These are phyloP conservation scores for Elsinoe arachidis DNA, from an alignment of 2,329 filamentous ascomycete genomes.

Conservation along the genomic window DNA sequence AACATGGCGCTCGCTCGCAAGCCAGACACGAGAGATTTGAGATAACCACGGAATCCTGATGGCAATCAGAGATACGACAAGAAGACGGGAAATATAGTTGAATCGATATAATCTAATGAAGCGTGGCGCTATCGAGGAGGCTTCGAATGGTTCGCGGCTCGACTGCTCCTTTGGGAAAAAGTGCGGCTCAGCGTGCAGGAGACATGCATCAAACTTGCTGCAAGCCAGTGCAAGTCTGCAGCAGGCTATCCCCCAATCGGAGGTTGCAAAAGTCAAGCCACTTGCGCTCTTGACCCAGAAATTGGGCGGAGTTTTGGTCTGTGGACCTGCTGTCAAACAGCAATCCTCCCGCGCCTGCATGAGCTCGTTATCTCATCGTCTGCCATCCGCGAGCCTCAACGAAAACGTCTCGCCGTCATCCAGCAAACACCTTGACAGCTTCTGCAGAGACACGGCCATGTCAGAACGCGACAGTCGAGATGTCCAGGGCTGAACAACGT, in stretches of 20 bases:
- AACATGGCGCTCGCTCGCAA: background rate
- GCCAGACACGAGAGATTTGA: background rate
- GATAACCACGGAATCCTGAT: background rate
- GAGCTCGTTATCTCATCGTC: background rate
- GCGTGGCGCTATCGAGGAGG: constrained; percentile 2
- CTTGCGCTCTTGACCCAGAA: background rate
- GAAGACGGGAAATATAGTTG: background rate
- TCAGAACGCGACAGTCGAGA: background rate
- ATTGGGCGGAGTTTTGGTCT: background rate
- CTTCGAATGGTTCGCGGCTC: background rate
- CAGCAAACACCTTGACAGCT: background rate
- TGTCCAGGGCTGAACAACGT: background rate
- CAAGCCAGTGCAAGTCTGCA: too few species aligned
- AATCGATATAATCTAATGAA: background rate
- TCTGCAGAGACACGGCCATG: background rate
- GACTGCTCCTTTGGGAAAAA: background rate
- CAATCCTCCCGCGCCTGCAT: constrained; percentile 3
- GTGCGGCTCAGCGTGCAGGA: constrained; percentile 1
- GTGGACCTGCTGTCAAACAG: background rate
- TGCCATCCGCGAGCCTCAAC: constrained; percentile 1
- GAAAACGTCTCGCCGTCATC: background rate
- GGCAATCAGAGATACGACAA: background rate
- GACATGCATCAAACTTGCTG: background rate
- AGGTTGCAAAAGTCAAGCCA: background rate
- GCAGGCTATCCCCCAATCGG: background rate